phyloP scores from a whole-genome alignment of 2,329 filamentous ascomycete species.

The Aspergillus terreus region DNA sequence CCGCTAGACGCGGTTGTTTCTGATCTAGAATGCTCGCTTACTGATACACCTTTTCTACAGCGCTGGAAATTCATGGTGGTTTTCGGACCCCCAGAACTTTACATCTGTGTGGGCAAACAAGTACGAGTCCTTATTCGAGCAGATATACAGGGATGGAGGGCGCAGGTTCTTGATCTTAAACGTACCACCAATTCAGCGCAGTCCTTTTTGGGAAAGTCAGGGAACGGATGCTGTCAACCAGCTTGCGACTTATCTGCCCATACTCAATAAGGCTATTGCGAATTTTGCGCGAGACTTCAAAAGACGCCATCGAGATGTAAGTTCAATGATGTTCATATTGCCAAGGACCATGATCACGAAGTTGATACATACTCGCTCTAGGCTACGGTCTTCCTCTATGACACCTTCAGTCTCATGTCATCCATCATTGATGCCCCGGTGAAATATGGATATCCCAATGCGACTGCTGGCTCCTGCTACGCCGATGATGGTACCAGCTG shows the following conservation, averaged over 20 bases:
- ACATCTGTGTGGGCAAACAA: not conserved
- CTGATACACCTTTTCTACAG: not conserved
- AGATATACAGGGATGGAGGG: not conserved
- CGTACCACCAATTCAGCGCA: not conserved
- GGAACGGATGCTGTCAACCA: not conserved
- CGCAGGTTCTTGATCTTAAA: not conserved
- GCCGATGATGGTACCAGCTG: not conserved
- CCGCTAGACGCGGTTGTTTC: not conserved
- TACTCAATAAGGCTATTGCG: not conserved
- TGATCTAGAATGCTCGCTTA: not conserved
- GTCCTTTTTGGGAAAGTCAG: not conserved
- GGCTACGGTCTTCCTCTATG: not conserved
- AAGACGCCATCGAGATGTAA: not conserved
- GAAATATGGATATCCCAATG: not conserved
- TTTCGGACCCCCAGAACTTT: not conserved
- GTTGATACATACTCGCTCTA: not conserved
- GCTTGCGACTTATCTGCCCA: not conserved
- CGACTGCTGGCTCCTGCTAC: not conserved
- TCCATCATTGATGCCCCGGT: not conserved
- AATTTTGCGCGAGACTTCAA: not conserved
- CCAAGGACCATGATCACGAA: not conserved
- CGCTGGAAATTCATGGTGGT: not conserved
- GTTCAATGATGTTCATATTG: not conserved
- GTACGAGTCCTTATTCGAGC: not conserved
- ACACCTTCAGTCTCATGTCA: not conserved